A percentile compares a stretch with the other conserved stretches of the same genome.
Conservation (phyloP, 2,329 filamentous ascomycete genomes). For the Fusarium sororula region DNA sequence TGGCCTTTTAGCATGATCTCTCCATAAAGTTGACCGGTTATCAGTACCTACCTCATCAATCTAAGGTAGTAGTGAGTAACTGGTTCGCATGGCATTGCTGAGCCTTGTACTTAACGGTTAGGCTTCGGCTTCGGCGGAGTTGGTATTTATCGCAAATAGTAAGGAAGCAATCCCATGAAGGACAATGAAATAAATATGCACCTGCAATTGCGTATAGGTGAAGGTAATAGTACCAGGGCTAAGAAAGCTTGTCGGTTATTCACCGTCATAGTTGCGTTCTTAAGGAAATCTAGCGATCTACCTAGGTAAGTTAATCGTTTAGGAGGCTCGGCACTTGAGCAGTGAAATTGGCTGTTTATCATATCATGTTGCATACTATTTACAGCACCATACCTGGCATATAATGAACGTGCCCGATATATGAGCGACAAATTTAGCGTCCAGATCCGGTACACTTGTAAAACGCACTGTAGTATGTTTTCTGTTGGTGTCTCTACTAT, state of each 20-base stretch:
- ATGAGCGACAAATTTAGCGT: background rate
- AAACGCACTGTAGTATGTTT: background rate
- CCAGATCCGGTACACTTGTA: background rate
- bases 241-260: background rate
- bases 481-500: background rate
- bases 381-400: background rate
- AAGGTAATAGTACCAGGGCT: background rate
- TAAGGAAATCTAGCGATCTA: background rate
- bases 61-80: background rate
- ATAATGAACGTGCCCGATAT: background rate
- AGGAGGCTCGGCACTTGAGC: background rate
- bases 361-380: background rate
- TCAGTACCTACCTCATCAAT: background rate
- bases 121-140: background rate
- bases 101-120: constrained; percentile 5
- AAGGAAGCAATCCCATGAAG: background rate
- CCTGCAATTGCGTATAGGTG: background rate
- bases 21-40: background rate
- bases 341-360: background rate
- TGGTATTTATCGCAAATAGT: background rate
- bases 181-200: background rate
- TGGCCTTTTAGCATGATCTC: background rate
- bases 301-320: background rate
- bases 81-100: background rate
- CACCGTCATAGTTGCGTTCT: background rate